Base-by-base conservation (phyloP, 345 rosid genomes). In the Eucalyptus pauciflora region DNA sequence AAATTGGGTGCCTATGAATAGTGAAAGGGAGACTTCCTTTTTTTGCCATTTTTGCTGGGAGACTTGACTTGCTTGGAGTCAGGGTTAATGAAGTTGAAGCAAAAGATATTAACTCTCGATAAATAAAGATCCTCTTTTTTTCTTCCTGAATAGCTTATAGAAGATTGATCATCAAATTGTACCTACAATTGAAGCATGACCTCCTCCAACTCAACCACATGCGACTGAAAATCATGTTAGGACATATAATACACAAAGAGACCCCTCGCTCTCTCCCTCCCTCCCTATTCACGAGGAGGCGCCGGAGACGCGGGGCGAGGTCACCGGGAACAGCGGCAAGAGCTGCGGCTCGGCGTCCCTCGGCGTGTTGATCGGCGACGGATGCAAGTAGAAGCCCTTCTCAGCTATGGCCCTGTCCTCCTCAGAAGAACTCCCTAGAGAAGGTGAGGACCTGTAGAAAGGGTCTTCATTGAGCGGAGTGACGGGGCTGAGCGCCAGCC, bases 291-390 rank as follows among this genome's bases (percentile, higher is more conserved):
- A 88, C 48, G 92, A 91, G 52, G 94, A 91, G 88, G 94, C 91
- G 49, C 93, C 95, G 69, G 97, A 94, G 67, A 93, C 90, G 88
- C 94, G 93, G 22, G 99, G 99, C 10, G 99, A 97, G 69, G 98
- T 95, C 50, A 97, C 92, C 60, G 99, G 99, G 48, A 98, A 98
- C 46, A 98, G 93, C 15, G 99, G 94, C 86, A 98, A 86, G 86
- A 98, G 96, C 93, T 96, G 98, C 9, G 99, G 99, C 96, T 98
- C 99, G 20, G 96, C 89, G 46, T 94, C 99, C 90, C 98, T 91
- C 3, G 99, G 99, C 20, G 99, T 97, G 46, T 97, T 94, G 86
- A 95, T 92, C n/a, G 99, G 99, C 16, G 99, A 97, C 45, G 93
- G 97, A 89, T 98, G 99, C 71, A 98, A 87, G 92, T 94, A 98